Percentiles rank a stretch among this genome's conserved stretches.
Conservation (phyloP, 2,329 filamentous ascomycete species). For the Microdochium trichocladiopsis region DNA sequence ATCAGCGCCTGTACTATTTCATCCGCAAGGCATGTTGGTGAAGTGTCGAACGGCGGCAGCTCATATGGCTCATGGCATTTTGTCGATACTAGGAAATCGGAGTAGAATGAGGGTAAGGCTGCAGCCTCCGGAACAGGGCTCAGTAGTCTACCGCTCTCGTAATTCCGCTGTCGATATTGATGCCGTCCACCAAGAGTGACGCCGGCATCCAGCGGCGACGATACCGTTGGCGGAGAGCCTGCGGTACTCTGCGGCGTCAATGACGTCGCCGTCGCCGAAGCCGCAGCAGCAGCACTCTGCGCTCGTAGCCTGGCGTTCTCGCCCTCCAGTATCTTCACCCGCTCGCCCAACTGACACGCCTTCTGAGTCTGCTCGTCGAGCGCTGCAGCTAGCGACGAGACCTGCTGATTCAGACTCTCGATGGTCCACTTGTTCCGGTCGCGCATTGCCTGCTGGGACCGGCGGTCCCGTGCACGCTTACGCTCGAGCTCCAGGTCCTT, state of each 20-base stretch:
- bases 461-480: slow-evolving; percentile 22
- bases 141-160: slow-evolving; percentile 5
- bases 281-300: no score
- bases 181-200: no score
- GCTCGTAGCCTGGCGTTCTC: slow-evolving; percentile 20
- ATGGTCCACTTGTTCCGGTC: slow-evolving; percentile 23
- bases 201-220: no score
- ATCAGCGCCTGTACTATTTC: slow-evolving; percentile 20
- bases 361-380: slow-evolving; percentile 14
- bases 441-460: slow-evolving; percentile 24
- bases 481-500: slow-evolving; percentile 16
- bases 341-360: slow-evolving; percentile 9
- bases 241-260: background rate
- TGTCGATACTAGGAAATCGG: background rate
- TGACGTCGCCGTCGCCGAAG: background rate
- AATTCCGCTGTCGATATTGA: background rate
- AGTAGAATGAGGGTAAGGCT: slow-evolving; percentile 10
- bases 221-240: background rate
- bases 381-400: slow-evolving; percentile 14
- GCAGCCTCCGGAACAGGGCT: slow-evolving; percentile 17
- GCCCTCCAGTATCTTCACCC: slow-evolving; percentile 13
- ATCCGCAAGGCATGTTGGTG: slow-evolving; percentile 16
- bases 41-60: slow-evolving; percentile 12
- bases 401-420: slow-evolving; percentile 18
- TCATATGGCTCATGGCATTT: slow-evolving; percentile 12